Conservation (phyloP, 768 basidiomycete species). For the Tylopilus intermedius region DNA sequence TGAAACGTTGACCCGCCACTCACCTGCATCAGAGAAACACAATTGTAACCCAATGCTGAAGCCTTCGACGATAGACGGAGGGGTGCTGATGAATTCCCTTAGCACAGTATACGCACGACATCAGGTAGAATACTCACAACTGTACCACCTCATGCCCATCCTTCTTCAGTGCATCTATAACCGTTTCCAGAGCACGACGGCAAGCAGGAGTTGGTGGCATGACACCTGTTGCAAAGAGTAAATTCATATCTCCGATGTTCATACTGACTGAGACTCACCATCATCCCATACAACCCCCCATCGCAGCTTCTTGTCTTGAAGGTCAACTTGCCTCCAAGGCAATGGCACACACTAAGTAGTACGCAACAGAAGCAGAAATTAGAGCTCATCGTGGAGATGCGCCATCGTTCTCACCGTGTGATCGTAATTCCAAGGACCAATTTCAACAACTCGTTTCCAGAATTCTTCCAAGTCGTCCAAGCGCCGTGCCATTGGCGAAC, state of each 20-base stretch:
- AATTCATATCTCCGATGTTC: not conserved
- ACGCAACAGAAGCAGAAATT: not conserved
- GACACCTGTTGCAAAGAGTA: slow-evolving; percentile 25
- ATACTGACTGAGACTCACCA: slow-evolving; percentile 25
- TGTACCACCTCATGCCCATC: slow-evolving; percentile 39
- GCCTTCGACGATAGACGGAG: slow-evolving; percentile 50
- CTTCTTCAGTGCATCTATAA: slow-evolving; percentile 30
- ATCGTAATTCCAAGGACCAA: slow-evolving; percentile 43
- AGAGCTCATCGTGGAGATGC: not conserved
- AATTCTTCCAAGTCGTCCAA: slow-evolving; percentile 40
- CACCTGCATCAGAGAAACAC: slow-evolving; percentile 54
- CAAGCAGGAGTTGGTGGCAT: slow-evolving; percentile 38
- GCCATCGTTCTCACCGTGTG: slow-evolving; percentile 29
- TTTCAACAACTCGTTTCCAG: slow-evolving; percentile 39
- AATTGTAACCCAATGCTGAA: slow-evolving; percentile 50
- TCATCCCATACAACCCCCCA: slow-evolving; percentile 42
- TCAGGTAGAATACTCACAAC: slow-evolving; percentile 29
- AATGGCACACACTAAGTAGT: slow-evolving; percentile 36
- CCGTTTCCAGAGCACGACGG: slow-evolving; percentile 33
- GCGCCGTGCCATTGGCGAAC: slow-evolving; percentile 38
- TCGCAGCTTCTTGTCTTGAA: slow-evolving; percentile 31
- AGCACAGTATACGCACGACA: not conserved
- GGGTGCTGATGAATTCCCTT: slow-evolving; percentile 22
- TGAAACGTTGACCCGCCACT: not conserved
- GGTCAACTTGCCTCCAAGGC: slow-evolving; percentile 37